Percentiles rank a stretch among this genome's conserved stretches.
phyloP scores from a whole-genome alignment of 805 yeast species.

The Yarrowia sp. region DNA sequence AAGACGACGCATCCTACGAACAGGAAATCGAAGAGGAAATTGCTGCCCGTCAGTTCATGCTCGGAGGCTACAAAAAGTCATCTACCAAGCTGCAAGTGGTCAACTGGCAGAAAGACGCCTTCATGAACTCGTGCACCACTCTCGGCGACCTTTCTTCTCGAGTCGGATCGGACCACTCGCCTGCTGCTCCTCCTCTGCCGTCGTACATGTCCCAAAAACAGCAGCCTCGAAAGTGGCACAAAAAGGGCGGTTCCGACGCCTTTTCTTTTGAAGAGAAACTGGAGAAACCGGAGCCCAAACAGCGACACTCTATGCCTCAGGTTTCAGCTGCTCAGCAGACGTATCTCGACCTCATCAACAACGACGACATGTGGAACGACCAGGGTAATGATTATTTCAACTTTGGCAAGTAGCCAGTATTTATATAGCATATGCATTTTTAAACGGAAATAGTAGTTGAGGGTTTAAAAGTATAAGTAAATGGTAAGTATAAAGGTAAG shows the following conservation, averaged over 20 bases:
- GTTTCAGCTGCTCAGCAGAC: conserved; percentile 10
- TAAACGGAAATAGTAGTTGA: too few relatives aligned
- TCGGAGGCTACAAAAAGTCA: conserved; percentile 19
- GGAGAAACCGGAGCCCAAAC: background rate
- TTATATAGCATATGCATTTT: conserved; percentile 23
- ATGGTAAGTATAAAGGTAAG: too few relatives aligned
- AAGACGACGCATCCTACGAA: conserved; percentile 3
- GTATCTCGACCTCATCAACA: conserved; percentile 4
- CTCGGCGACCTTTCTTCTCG: conserved; percentile 8
- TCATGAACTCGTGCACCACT: conserved; percentile 13
- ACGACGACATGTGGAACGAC: conserved; percentile 9
- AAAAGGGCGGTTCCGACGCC: conserved; percentile 14
- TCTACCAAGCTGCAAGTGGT: conserved; percentile 19
- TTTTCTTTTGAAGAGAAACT: background rate
- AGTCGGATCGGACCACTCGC: background rate
- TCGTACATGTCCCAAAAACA: too few relatives aligned
- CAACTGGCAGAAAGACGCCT: conserved; percentile 22
- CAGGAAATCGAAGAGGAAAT: conserved; percentile 18
- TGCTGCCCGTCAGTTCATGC: conserved; percentile 21
- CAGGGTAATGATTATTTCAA: conserved; percentile 18
- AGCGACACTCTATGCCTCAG: background rate
- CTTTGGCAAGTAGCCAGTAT: background rate
- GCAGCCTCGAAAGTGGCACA: background rate
- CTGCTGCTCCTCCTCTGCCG: conserved; percentile 16
- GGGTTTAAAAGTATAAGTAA: too few relatives aligned